A percentile compares a stretch with the other conserved stretches of the same genome.
These are phyloP conservation scores for Sextonia rubra DNA, from an alignment of 164 flowering plant species.

Conservation along the genomic window DNA sequence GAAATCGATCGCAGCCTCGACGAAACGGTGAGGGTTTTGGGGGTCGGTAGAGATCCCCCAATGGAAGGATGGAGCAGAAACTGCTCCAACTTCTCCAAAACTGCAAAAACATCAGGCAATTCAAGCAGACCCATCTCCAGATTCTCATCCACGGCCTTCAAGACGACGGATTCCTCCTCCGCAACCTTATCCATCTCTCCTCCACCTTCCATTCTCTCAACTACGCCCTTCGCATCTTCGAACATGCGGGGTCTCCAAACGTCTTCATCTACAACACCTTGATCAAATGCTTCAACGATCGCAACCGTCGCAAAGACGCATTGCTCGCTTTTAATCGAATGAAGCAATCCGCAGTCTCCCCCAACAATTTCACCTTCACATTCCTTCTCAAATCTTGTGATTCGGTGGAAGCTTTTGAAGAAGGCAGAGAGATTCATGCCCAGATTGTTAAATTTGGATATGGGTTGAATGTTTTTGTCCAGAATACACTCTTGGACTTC, in stretches of 20 bases:
- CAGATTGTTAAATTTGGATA: constrained; percentile 37
- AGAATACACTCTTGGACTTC: constrained; percentile 37
- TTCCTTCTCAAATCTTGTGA: constrained; percentile 35
- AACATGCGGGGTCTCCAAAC: constrained; percentile 18
- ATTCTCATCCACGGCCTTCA: constrained; percentile 36
- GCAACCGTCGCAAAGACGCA: constrained; percentile 18
- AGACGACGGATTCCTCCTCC: constrained; percentile 21
- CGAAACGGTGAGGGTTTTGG: constrained; percentile 2
- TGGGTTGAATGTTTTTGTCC: constrained; percentile 36
- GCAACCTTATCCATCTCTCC: constrained; percentile 35
- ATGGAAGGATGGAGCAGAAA: constrained; percentile 29
- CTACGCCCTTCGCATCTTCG: constrained; percentile 23
- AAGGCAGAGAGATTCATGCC: constrained; percentile 34
- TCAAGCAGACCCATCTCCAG: constrained; percentile 45
- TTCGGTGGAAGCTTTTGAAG: constrained; percentile 12
- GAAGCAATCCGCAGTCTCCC: constrained; percentile 17
- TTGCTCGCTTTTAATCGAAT: constrained; percentile 27
- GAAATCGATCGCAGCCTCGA: constrained; percentile 13
- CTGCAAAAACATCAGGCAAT: constrained; percentile 23
- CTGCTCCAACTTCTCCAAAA: constrained; percentile 29
- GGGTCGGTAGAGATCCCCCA: background rate
- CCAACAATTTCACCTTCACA: constrained; percentile 42
- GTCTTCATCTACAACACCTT: constrained; percentile 33
- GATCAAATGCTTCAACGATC: constrained; percentile 32
- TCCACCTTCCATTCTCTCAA: constrained; percentile 24